Conservation (phyloP, 805 yeast species). For the baker's yeast (Saccharomyces cerevisiae) region DNA sequence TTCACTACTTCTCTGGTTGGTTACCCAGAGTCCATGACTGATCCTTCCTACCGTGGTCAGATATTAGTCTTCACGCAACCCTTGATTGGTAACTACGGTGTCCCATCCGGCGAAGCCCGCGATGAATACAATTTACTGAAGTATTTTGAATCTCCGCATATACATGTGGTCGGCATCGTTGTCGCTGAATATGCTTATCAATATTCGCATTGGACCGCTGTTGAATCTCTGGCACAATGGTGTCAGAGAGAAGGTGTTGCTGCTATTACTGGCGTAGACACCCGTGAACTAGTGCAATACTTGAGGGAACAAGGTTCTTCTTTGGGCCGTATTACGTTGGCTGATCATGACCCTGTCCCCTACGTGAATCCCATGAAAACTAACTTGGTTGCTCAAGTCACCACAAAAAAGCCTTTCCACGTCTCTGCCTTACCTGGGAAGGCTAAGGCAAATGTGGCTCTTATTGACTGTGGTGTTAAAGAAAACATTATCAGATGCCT, state of each 20-base stretch:
- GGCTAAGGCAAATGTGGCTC: conserved; percentile 60
- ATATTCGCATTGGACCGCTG: conserved; percentile 99
- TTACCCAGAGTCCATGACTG: conserved; percentile 98
- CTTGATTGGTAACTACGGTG: conserved; percentile 95
- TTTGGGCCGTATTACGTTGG: conserved; percentile 80
- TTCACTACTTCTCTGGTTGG: conserved; percentile 97
- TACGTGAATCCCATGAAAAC: conserved; percentile 84
- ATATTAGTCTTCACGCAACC: conserved; percentile 96
- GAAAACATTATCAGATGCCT: conserved; percentile 92
- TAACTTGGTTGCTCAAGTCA: conserved; percentile 85
- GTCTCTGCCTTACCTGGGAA: conserved; percentile 53
- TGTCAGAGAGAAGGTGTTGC: conserved; percentile 95
- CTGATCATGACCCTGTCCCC: conserved; percentile 28
- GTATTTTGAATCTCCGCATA: conserved; percentile 83
- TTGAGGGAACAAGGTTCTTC: conserved; percentile 96
- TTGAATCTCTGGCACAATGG: conserved; percentile 91
- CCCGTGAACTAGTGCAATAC: conserved; percentile 86
- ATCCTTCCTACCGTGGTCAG: conserved; percentile 96
- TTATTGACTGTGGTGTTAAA: conserved; percentile 96
- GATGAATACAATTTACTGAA: conserved; percentile 82
- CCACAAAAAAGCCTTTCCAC: conserved; percentile 93
- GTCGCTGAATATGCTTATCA: conserved; percentile 92
- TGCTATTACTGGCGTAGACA: conserved; percentile 93
- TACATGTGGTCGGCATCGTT: conserved; percentile 92
- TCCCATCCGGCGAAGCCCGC: conserved; percentile 72